Evolutionary conservation across 176 grass and related monocot genomes (phyloP).

Genomic region (Leersia perrieri): DNA sequence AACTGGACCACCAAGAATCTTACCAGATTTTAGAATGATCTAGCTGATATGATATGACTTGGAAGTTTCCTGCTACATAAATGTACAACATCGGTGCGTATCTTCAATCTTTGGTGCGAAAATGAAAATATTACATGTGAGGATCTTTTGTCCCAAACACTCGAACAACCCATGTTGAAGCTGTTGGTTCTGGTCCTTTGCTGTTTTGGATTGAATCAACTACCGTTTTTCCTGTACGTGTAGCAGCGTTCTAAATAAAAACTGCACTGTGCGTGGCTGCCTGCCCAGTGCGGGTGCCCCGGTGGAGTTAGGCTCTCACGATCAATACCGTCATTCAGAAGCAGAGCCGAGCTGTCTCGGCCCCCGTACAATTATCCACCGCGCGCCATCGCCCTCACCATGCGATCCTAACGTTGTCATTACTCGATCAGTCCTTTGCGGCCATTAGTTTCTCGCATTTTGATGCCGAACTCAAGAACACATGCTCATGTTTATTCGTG

Average conservation of each 20-base stretch:
- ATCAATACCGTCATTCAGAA: constrained; percentile 26
- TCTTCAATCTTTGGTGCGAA: neutral
- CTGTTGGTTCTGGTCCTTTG: neutral
- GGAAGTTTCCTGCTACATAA: neutral
- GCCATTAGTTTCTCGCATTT: neutral
- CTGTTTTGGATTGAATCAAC: neutral
- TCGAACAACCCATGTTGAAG: neutral
- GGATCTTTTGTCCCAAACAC: neutral
- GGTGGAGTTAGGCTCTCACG: constrained; percentile 19
- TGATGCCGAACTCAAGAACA: neutral
- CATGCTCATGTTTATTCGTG: neutral
- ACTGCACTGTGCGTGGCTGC: neutral
- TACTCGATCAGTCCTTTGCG: too few species aligned
- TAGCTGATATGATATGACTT: neutral
- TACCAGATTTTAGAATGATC: neutral
- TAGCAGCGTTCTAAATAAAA: too few species aligned
- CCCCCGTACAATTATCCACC: neutral
- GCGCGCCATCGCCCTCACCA: neutral
- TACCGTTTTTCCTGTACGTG: neutral
- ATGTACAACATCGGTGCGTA: neutral
- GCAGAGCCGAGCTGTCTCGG: constrained; percentile 20
- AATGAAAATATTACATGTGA: neutral
- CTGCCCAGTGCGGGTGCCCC: neutral
- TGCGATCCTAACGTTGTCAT: neutral
- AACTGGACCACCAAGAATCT: neutral